Evolutionary conservation across 371 early-diverging fungal genomes (phyloP), one percentile per base, ranked within the genome.

Genomic region (Conidiobolus coronatus): DNA sequence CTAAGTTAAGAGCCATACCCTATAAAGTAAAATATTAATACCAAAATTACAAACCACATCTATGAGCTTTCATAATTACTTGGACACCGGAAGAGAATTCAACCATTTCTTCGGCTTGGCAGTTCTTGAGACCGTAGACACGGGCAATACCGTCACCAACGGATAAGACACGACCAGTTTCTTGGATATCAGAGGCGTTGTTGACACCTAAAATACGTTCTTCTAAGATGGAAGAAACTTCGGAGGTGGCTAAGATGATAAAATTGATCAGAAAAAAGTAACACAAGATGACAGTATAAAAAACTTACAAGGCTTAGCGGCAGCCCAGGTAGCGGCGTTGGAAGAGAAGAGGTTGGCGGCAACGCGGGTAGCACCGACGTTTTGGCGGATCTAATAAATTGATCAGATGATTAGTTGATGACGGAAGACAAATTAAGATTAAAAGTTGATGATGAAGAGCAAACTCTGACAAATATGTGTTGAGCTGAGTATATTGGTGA

Each of bases 141-240:
- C 92, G 89, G 54, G 93, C 94, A 70, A 94, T 92, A 88, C 94
- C 94, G 70, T 92, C 93, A 77, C 93, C 92, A 59, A 93, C 86
- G 61, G 90, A 88, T 63, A 93, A 69, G 51, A 93, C 93, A 59
- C 92, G 83, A 51, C 93, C 93, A 52, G 90, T 91, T 70, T 91
- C 90, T 62, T 86, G 79, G 54, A 92, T 72, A 60, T 92, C 86
- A 58, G 76, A 73, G 55, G 68, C 65, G 55, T 67, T 58, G 62
- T 67, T 61, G 50, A 79, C 68, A 51, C 87, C 86, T 49, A 79
- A 73, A 62, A 92, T 92, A 54, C 89, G 77, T 61, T 86, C 79
- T 68, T 91, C 86, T 43, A 86, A 72, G 63, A 88, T 82, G 51
- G 77, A 79, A 50, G 86, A 77, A 21, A 86, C 82, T 63, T 86